Percentiles rank a stretch among this genome's conserved stretches.
phyloP scores from a whole-genome alignment of 2,329 filamentous ascomycete species.

The Aureobasidium zeae region DNA sequence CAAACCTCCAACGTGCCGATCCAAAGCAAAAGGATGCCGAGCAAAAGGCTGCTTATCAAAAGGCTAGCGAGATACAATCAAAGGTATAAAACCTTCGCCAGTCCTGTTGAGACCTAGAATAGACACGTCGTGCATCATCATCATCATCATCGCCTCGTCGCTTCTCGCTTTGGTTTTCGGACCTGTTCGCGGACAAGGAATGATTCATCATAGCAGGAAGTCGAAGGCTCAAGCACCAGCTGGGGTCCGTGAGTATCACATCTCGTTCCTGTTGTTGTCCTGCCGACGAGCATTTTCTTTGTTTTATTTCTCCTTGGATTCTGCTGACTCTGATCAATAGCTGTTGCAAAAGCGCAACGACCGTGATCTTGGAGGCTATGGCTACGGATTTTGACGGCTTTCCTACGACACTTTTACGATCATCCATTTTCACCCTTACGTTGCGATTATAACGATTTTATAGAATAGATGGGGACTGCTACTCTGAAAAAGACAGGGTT shows the following conservation, averaged over 20 bases:
- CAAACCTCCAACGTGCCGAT: slow-evolving; percentile 24
- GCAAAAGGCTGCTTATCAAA: slow-evolving; percentile 15
- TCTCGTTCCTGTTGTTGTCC: slow-evolving; percentile 6
- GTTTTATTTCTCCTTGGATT: neutral
- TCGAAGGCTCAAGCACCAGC: neutral
- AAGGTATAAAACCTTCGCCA: slow-evolving; percentile 22
- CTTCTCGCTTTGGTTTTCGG: too few species aligned
- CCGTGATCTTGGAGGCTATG: slow-evolving; percentile 13
- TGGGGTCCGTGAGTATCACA: slow-evolving; percentile 12
- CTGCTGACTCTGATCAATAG: slow-evolving; percentile 2
- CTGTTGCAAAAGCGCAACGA: neutral
- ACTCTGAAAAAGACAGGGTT: too few species aligned
- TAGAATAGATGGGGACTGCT: too few species aligned
- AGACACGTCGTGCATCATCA: too few species aligned
- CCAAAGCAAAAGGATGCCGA: slow-evolving; percentile 13
- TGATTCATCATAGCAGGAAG: too few species aligned
- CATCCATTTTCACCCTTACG: too few species aligned
- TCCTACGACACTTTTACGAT: too few species aligned
- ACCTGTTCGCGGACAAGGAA: neutral
- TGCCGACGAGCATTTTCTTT: neutral
- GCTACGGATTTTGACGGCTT: slow-evolving; percentile 9
- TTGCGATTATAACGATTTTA: too few species aligned
- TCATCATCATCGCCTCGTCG: too few species aligned
- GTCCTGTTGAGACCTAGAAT: too few species aligned
- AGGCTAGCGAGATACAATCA: slow-evolving; percentile 15